Percentiles rank a stretch among this genome's conserved stretches.
These are phyloP conservation scores for Truncatella angustata DNA, from an alignment of 2,329 filamentous ascomycete genomes.

Conservation along the genomic window DNA sequence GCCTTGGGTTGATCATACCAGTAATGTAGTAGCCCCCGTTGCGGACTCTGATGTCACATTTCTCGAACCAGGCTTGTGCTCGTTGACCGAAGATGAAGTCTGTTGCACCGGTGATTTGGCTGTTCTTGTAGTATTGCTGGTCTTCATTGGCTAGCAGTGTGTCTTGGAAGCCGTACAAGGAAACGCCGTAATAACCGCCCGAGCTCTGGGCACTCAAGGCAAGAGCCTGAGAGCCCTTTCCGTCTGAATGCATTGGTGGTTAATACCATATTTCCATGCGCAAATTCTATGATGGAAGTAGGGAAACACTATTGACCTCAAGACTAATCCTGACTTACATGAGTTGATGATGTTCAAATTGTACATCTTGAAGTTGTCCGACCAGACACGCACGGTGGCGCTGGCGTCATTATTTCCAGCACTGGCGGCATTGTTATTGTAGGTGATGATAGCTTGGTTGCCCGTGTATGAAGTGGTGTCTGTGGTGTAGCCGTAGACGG, in stretches of 20 bases:
- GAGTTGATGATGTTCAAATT: slow-evolving; percentile 55
- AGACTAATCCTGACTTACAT: slow-evolving; percentile 18
- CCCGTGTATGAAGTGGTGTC: slow-evolving; percentile 48
- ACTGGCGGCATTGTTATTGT: slow-evolving; percentile 43
- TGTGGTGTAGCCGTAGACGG: slow-evolving; percentile 58
- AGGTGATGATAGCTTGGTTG: slow-evolving; percentile 57
- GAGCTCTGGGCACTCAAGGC: slow-evolving; percentile 42
- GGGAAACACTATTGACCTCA: no score
- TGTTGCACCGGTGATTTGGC: slow-evolving; percentile 45
- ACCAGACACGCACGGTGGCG: slow-evolving; percentile 42
- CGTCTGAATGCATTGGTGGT: slow-evolving; percentile 23
- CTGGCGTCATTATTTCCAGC: slow-evolving; percentile 52
- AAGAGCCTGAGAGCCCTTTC: slow-evolving; percentile 45
- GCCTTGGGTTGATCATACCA: slow-evolving; percentile 29
- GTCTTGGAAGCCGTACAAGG: slow-evolving; percentile 48
- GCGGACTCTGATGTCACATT: slow-evolving; percentile 37
- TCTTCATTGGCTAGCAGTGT: slow-evolving; percentile 46
- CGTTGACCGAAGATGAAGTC: slow-evolving; percentile 49
- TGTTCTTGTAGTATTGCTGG: slow-evolving; percentile 44
- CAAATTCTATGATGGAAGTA: no score
- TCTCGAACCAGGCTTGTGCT: slow-evolving; percentile 43
- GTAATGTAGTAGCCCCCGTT: slow-evolving; percentile 38
- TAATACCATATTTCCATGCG: neutral
- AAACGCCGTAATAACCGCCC: slow-evolving; percentile 46
- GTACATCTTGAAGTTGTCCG: slow-evolving; percentile 56